These are phyloP conservation scores for Babesia ovis DNA, from an alignment of 169 alveolate genomes.

Conservation along the genomic window DNA sequence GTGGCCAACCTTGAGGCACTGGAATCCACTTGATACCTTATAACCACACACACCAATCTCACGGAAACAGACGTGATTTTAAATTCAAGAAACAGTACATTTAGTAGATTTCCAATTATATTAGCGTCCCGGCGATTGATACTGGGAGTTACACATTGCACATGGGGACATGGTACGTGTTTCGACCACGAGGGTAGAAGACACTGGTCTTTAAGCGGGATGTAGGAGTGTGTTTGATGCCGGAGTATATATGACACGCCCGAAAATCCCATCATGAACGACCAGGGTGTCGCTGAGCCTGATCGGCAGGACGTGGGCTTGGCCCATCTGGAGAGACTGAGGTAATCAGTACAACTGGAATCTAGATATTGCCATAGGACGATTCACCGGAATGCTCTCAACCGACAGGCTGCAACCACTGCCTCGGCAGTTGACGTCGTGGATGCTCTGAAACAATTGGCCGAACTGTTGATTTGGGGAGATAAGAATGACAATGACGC, in stretches of 20 bases:
- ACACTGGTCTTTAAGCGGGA: not conserved
- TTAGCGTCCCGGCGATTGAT: not conserved
- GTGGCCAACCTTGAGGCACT: constrained; percentile 39
- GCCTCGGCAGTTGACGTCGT: constrained; percentile 54
- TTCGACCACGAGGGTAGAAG: not conserved
- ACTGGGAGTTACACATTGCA: not conserved
- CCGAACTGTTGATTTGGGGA: constrained; percentile 67
- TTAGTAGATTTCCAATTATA: too few relatives aligned
- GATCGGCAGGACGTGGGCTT: constrained; percentile 18
- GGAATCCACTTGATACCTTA: not conserved
- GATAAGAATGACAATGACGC: constrained; percentile 40
- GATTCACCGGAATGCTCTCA: constrained; percentile 44
- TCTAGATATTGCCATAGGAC: not conserved
- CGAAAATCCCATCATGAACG: not conserved
- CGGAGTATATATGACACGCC: too few relatives aligned
- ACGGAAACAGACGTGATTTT: not conserved
- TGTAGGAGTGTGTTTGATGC: not conserved
- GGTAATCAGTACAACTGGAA: not conserved
- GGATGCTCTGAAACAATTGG: constrained; percentile 61
- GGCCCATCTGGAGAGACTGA: constrained; percentile 24
- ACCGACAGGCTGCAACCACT: constrained; percentile 13
- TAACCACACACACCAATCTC: not conserved
- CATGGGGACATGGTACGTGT: not conserved
- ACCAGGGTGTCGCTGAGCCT: not conserved
- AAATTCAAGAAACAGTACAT: not conserved